Evolutionary conservation across 305 asterid genomes (phyloP), one percentile per base, ranked within the genome.

Genomic region (Fraxinus dipetala): DNA sequence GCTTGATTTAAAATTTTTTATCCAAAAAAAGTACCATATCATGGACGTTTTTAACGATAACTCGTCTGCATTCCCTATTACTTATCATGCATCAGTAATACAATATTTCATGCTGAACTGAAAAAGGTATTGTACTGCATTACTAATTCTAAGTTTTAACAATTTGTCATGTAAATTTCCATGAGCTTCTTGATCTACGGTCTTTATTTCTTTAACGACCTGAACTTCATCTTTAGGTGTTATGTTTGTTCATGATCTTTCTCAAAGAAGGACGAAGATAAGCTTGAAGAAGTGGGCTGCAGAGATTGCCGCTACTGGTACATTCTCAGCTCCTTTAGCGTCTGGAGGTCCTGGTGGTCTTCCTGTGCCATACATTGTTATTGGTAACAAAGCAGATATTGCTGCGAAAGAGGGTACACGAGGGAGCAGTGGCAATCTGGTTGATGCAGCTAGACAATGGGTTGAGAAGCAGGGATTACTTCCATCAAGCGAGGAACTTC

Each of bases 401-500:
- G 89, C 92, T 82, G 85, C 93, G 67, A 96, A 91, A 78, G 97
- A 91, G 70, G 93, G 97, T 67, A 82, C 86, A 24, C 87, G 98
- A 80, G 96, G 92, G 48, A 94, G 98, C 92, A 96, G 99, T 83
- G 99, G 99, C 22, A 94, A 96, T 89, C 98, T 96, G 78, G 97
- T 96, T 78, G 99, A 96, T 85, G 93, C 91, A 76, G 99, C 99
- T 85, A 96, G 98, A 28, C 98, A 90, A 40, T 94, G 99, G 99
- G 99, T 92, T 73, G 99, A 96, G 90, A 96, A 92, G 87, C 99
- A 96, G 87, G 98, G 99, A 54, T 87, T 96, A 77, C 97, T 96
- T 86, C 92, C 98, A 69, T 86, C 97, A 40, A 93, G 92, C 40
- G 98, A 96, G 87, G 99, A 96, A 82, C 89, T 94, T 85, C 98